Conservation (phyloP, 148 eudicot genomes). For the Rhododendron simsii region DNA sequence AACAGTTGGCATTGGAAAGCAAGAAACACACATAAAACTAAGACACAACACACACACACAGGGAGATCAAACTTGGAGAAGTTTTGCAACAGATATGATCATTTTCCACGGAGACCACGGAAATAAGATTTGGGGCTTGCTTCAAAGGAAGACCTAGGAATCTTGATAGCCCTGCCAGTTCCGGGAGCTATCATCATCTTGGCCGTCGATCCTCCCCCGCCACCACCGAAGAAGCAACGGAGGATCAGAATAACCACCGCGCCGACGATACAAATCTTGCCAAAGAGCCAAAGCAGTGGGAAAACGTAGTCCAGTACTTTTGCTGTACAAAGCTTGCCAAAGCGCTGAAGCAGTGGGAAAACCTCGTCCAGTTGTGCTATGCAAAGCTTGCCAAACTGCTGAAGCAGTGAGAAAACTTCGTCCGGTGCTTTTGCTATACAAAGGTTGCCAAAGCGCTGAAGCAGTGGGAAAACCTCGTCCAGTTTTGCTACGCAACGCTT, state of each 20-base stretch:
- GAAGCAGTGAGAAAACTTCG: no score
- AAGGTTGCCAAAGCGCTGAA: not conserved
- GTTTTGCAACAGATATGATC: not conserved
- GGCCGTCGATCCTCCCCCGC: not conserved
- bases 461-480: not conserved
- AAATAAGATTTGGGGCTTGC: not conserved
- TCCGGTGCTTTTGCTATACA: no score
- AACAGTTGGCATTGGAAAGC: not conserved
- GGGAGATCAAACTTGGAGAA: not conserved
- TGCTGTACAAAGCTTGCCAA: not conserved
- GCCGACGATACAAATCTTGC: not conserved
- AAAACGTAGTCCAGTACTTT: not conserved
- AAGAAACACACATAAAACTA: not conserved
- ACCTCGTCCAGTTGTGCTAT: no score
- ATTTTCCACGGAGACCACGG: not conserved
- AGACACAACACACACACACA: not conserved
- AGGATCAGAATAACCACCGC: not conserved
- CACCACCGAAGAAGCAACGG: not conserved
- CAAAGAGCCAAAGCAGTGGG: not conserved
- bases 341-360: no score
- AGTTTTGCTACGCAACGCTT: no score
- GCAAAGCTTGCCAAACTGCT: no score
- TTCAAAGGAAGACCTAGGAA: constrained; percentile 13
- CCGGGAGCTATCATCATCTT: constrained; percentile 33
- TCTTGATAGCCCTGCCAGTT: not conserved